Percentiles rank a stretch among this genome's conserved stretches.
Evolutionary conservation across 306 rosid species (phyloP).

Genomic region (Glycine tomentella): DNA sequence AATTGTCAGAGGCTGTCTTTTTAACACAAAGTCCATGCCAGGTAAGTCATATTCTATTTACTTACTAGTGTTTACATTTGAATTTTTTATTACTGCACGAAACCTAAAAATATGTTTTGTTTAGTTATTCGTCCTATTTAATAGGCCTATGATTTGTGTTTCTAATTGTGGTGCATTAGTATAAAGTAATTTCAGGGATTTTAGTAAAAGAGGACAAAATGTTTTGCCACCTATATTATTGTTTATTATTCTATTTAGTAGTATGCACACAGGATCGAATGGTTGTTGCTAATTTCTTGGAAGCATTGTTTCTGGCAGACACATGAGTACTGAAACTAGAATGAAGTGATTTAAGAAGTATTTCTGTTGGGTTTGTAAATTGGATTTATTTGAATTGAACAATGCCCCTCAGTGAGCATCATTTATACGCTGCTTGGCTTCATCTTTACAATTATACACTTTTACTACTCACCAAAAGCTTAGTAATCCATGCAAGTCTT

Average conservation of each 20-base stretch:
- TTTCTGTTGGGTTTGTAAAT: neutral
- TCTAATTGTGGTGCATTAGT: conserved; percentile 12
- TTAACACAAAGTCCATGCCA: conserved; percentile 58
- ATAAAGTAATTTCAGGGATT: too few relatives aligned
- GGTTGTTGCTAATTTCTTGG: conserved; percentile 29
- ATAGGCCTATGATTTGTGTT: conserved; percentile 14
- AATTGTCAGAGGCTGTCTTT: conserved; percentile 64
- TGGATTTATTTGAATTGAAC: neutral
- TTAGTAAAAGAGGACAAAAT: too few relatives aligned
- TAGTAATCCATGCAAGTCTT: conserved; percentile 11
- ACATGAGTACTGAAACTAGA: neutral
- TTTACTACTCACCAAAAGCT: neutral
- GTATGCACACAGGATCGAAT: conserved; percentile 12
- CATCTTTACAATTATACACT: conserved; percentile 1
- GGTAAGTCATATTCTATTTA: conserved; percentile 58
- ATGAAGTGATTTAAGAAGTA: neutral
- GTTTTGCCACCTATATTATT: too few relatives aligned
- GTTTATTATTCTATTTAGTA: conserved; percentile 4
- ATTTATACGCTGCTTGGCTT: neutral
- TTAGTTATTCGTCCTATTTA: conserved; percentile 31
- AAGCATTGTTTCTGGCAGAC: conserved; percentile 28
- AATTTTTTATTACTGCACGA: conserved; percentile 22
- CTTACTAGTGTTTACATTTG: conserved; percentile 15
- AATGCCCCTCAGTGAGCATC: neutral
- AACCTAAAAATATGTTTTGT: conserved; percentile 5